Base-by-base conservation (phyloP, 306 rosid species). In the Trifolium subterraneum region DNA sequence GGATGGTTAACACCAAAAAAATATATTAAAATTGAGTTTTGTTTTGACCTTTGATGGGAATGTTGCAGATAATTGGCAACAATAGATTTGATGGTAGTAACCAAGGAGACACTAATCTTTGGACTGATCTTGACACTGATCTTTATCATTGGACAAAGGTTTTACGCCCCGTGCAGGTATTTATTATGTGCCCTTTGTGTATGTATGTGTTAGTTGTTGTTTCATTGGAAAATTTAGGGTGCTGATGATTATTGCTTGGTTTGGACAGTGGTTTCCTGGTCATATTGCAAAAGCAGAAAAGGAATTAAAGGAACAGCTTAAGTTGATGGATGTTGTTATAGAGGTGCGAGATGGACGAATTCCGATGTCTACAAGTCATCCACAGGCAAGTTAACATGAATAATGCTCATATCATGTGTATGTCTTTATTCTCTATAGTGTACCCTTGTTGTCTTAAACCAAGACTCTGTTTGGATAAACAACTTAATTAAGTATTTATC, bases 251-350 rank as follows among this genome's bases (percentile, higher is more conserved):
- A 2, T 63, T 66, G 16, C 10, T 69, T 60, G 50, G 5, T 64
- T 72, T 89, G 81, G 73, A 70, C 86, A 89, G 98, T 93, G 98
- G 98, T 93, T 89, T 84, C 98, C 98, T 33, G 98, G 98, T 68
- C 98, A 93, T 82, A 93, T 93, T 81, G 97, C 96, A 55, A 93
- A 93, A 87, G 89, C 98, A 23, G 98, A 93, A 67, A 91, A 91
- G 78, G 97, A 93, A 66, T 88, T 93, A 13, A 93, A 93, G 83
- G 83, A 80, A 68, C 98, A 93, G 65, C 87, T 93, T 75, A 91
- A 83, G 87, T 83, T 89, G 85, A 93, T 93, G 85, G 98, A 91
- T 83, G 98, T 93, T 61, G 97, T 93, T 56, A 89, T 93, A 27
- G 98, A 93, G 83, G 92, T 93, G 39, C 89, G 97, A 54, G 98